These are phyloP conservation scores for Aspergillus texensis DNA, from an alignment of 2,329 filamentous ascomycete genomes.

Conservation along the genomic window DNA sequence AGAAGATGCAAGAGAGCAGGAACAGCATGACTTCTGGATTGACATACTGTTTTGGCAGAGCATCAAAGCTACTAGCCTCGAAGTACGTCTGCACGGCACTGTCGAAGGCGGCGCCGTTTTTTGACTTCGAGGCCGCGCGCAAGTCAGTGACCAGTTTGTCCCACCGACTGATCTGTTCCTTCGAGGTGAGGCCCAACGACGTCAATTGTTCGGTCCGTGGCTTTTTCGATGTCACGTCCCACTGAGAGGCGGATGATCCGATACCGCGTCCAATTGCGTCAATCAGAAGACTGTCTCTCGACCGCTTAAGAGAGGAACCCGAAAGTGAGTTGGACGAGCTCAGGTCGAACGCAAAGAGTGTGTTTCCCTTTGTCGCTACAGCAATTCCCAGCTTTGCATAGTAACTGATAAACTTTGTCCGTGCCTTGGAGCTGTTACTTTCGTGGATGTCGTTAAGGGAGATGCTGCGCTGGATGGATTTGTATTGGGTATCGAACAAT, in stretches of 20 bases:
- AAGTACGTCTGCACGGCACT: constrained; percentile 36
- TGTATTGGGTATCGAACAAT: constrained; percentile 51
- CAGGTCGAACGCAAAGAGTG: constrained; percentile 50
- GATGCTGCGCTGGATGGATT: constrained; percentile 48
- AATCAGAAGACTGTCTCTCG: constrained; percentile 44
- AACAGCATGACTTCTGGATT: constrained; percentile 41
- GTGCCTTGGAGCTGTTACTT: constrained; percentile 25
- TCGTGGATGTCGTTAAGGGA: constrained; percentile 34
- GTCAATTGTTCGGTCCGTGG: constrained; percentile 32
- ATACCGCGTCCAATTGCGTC: constrained; percentile 48
- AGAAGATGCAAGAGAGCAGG: constrained; percentile 44
- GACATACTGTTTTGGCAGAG: constrained; percentile 33
- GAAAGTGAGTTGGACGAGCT: constrained; percentile 33
- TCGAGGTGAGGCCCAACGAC: constrained; percentile 34
- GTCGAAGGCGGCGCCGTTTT: constrained; percentile 38
- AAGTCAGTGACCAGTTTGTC: constrained; percentile 34
- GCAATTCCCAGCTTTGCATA: constrained; percentile 48
- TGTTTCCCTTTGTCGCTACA: constrained; percentile 44
- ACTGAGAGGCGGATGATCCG: constrained; percentile 32
- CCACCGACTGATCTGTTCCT: constrained; percentile 39
- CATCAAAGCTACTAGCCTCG: constrained; percentile 23
- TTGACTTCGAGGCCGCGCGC: constrained; percentile 29
- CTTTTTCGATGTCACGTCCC: constrained; percentile 34
- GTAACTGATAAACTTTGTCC: constrained; percentile 45
- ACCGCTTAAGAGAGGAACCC: constrained; percentile 39